Base-by-base conservation (phyloP, 1,284 basidiomycete genomes). In the Apiotrichum veenhuisii region DNA sequence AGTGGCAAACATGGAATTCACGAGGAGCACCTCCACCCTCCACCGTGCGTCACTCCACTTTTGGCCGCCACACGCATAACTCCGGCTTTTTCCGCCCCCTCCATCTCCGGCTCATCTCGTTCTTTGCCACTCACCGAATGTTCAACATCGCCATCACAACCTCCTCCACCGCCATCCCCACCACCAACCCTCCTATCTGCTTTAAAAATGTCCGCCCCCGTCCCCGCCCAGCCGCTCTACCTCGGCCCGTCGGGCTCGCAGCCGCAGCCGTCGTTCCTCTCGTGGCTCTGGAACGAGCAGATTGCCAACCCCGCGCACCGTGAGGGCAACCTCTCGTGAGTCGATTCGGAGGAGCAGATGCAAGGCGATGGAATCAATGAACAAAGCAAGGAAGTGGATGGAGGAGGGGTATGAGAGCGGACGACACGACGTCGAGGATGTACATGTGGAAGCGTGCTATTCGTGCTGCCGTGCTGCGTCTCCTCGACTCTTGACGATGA, bases 161-260 rank as follows among this genome's bases (percentile, higher is more conserved):
- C 14, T 17, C 37, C 26, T 33, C 30, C 44, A 26, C 27, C 34
- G 20, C 10, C 5, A 30, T 30, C 7, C 34, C 50, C 17, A 14
- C 36, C 25, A 23, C 44, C 14, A 47, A 25, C 38, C 7, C 38
- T 33, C 38, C 15, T 50, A 40, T 37, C 20, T 10, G 20, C 14
- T 17, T 30, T 26, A 38, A 51, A 44, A 22, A 69, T 69, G 67
- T 66, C 67, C 51, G 65, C 62, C 42, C 66, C 65, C 48, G 46
- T 55, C 46, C 60, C 58, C 53, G 58, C 63, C 37, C 55, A 67
- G 45, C 62, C 64, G 47, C 58, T 62, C 22, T 69, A 69, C 58
- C 65, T 69, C 61, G 66, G 66, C 52, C 62, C 67, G 41, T 56
- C 60, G 12, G 59, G 58, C 25, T 34, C 57, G 4, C 49, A 55